Evolutionary conservation across 306 rosid genomes (phyloP).

Genomic region (Lathyrus tuberosus): DNA sequence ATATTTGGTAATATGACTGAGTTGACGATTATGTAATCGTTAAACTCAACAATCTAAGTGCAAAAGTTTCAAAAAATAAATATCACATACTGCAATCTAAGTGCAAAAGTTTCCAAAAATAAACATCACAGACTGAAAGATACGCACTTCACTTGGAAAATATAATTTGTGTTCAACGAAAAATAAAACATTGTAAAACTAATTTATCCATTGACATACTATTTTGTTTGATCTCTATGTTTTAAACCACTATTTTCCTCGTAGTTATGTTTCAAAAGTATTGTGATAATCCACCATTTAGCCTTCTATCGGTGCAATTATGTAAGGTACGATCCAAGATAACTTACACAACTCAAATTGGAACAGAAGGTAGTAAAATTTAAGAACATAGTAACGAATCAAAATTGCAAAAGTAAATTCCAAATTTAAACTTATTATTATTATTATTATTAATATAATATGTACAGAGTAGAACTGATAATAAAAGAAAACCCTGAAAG

Average conservation of each 20-base stretch:
- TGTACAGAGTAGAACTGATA: not conserved
- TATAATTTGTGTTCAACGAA: not conserved
- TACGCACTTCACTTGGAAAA: not conserved
- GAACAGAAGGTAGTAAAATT: not conserved
- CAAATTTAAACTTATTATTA: not conserved
- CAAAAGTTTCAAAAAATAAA: not conserved
- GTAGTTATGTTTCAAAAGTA: not conserved
- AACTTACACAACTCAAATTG: not conserved
- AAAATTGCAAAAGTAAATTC: constrained; percentile 4
- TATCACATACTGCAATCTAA: too few relatives aligned
- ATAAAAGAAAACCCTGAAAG: not conserved
- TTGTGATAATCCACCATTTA: not conserved
- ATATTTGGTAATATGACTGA: not conserved
- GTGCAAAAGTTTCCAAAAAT: too few relatives aligned
- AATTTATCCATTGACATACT: too few relatives aligned
- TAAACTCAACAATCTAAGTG: not conserved
- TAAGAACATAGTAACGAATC: not conserved
- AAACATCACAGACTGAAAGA: not conserved
- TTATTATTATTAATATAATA: not conserved
- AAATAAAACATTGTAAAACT: too few relatives aligned
- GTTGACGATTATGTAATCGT: not conserved
- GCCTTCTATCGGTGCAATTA: not conserved
- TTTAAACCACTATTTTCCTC: not conserved
- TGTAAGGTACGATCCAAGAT: not conserved
- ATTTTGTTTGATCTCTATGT: not conserved